Evolutionary conservation across 2,329 filamentous ascomycete genomes (phyloP), one percentile per base, ranked within the genome.

Genomic region (Hysterium pulicare): DNA sequence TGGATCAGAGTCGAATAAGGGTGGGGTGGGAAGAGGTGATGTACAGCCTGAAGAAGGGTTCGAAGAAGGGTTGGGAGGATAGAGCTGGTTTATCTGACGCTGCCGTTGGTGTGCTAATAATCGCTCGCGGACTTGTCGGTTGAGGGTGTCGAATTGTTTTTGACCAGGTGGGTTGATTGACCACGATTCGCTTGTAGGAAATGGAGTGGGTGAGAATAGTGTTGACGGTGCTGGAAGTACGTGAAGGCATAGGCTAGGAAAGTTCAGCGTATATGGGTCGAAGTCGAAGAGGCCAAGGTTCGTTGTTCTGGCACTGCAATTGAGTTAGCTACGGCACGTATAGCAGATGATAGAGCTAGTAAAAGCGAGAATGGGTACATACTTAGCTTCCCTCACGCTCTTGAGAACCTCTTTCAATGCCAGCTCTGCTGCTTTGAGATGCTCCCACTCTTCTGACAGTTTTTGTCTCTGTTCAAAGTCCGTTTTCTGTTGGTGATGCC

Each of bases 301-400:
- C 53, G 46, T 70, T 55, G 68, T 64, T 42, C 70, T 69, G 20
- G 69, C 68, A 45, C 73, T 78, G 49, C 39, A 15, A 30, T 26
- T n/a, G 26, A 8, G 17, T 39, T 39, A n/a, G n/a, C n/a, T n/a
- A n/a, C n/a, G n/a, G n/a, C n/a, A n/a, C n/a, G n/a, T n/a, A n/a
- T n/a, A n/a, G n/a, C 16, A 45, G 44, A 48, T 32, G 2, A 20
- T 19, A 33, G 31, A 26, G 21, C n/a, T 24, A n/a, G 17, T 39
- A 26, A 15, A n/a, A n/a, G n/a, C n/a, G n/a, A n/a, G n/a, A n/a
- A 17, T 16, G 23, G 35, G 22, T 16, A 4, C 58, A 38, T 75
- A 90, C 87, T 84, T 89, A 50, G 90, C 90, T 49, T 90, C 87
- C 61, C 86, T 82, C 64, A 90, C 79, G 46, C 86, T 90, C 57